Base-by-base conservation (phyloP, 2,329 filamentous ascomycete genomes). In the Penicillium capsulatum region DNA sequence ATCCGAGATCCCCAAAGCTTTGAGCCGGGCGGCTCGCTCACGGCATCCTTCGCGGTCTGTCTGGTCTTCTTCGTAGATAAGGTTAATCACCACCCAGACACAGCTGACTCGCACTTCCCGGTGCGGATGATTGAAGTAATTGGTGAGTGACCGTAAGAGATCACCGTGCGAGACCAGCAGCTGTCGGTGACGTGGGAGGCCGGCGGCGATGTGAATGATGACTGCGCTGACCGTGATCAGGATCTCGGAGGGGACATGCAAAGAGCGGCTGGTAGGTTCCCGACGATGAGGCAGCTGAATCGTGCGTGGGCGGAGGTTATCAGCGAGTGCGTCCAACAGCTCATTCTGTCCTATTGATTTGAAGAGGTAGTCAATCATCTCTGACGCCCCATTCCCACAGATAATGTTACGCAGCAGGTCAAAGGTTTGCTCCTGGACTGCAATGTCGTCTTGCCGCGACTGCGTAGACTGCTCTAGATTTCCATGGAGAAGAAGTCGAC, bases 361-460 rank as follows among this genome's bases (percentile, higher is more conserved):
- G 57, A 97, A 83, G 15, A 97, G 67, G 55, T 86, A 82, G 57
- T 95, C 89, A 45, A 96, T 88, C 80, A 96, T 91, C 66, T 70
- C 79, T 45, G 63, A 72, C 51, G 67, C 74, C 51, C 64, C 79
- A 52, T 64, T 70, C 44, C 82, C 79, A 41, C 83, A 84, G 50
- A 96, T 86, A 20, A 97, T 72, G 63, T 98, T 98, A 38, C 91
- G 79, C 47, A 98, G 80, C 53, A 97, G 84, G 54, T 94, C 84
- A 13, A 97, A 77, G 0, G 84, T 86, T 65, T 97, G 90, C 60
- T 95, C 88, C 65, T 97, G 91, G 17, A 96, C 85, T 2, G 83
- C 82, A 26, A 90, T 73, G 50, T 94, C 86, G 50, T 95, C 85
- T 50, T 81, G 81, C 36, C 83, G 78, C 13, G 83, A 80, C 57